A percentile compares a stretch with the other conserved stretches of the same genome.
Conservation (phyloP, 2,329 filamentous ascomycete species). For the Atkinsonella texensis region DNA sequence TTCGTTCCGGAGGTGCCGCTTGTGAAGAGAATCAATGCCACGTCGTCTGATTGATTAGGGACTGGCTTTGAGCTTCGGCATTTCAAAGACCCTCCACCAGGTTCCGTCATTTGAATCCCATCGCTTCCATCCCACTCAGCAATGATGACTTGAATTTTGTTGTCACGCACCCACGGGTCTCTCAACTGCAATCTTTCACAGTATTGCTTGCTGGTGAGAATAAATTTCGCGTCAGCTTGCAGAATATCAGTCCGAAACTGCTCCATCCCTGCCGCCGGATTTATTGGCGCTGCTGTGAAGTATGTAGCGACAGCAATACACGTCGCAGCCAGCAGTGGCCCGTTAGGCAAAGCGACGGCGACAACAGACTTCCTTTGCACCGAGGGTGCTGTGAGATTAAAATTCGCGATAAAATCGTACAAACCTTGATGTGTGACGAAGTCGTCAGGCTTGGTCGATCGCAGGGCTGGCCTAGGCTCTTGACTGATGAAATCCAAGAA, state of each 20-base stretch:
- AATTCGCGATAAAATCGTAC: constrained; percentile 19
- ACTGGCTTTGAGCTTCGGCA: constrained; percentile 3
- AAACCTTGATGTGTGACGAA: constrained; percentile 22
- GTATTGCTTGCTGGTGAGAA: constrained; percentile 32
- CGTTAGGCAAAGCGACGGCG: constrained; percentile 40
- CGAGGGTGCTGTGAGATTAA: constrained; percentile 17
- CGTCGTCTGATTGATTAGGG: constrained; percentile 33
- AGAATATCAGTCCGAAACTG: constrained; percentile 39
- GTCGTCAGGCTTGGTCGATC: constrained; percentile 12
- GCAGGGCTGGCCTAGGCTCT: constrained; percentile 17
- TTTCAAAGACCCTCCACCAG: constrained; percentile 7
- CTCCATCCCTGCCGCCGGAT: constrained; percentile 32
- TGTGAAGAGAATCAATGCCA: constrained; percentile 41
- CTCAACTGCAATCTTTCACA: constrained; percentile 26
- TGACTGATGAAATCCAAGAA: constrained; percentile 25
- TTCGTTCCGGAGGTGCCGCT: constrained; percentile 47
- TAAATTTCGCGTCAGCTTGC: constrained; percentile 32
- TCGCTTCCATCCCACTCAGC: constrained; percentile 25
- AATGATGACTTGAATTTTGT: constrained; percentile 26
- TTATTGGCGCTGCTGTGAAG: constrained; percentile 41
- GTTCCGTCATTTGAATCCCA: constrained; percentile 20
- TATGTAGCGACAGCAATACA: constrained; percentile 36
- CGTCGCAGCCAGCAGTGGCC: constrained; percentile 37
- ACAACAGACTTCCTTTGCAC: constrained; percentile 27
- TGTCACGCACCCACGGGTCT: constrained; percentile 16